A percentile compares a stretch with the other conserved stretches of the same genome.
Conservation (phyloP, 2,329 filamentous ascomycete genomes). For the Pseudogymnoascus sp. region DNA sequence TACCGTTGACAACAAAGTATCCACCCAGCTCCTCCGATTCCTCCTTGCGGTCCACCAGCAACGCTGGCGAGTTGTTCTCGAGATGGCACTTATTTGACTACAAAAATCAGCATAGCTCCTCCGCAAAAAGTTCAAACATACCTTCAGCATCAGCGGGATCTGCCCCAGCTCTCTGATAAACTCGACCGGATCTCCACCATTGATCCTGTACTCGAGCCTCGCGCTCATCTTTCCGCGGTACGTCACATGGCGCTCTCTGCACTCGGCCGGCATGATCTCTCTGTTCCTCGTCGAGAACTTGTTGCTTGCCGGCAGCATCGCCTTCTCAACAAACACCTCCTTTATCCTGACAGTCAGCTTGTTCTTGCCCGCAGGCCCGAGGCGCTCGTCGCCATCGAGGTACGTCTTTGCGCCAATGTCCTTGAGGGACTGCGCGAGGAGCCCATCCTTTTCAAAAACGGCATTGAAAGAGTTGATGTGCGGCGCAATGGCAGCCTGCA, state of each 20-base stretch:
- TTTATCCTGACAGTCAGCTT: constrained; percentile 70
- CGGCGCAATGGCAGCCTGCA: constrained; percentile 78
- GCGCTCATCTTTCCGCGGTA: constrained; percentile 83
- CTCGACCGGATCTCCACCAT: constrained; percentile 77
- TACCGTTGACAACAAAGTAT: constrained; percentile 96
- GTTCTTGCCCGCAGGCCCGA: constrained; percentile 56
- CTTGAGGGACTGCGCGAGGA: constrained; percentile 65
- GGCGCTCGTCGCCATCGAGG: constrained; percentile 69
- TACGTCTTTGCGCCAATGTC: constrained; percentile 89
- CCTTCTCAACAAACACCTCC: constrained; percentile 75
- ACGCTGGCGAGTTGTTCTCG: constrained; percentile 72
- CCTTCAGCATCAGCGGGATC: constrained; percentile 88
- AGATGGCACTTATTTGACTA: constrained; percentile 88
- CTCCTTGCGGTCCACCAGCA: constrained; percentile 80
- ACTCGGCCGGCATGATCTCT: constrained; percentile 85
- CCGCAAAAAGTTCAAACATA: constrained; percentile 31
- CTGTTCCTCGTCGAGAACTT: constrained; percentile 72
- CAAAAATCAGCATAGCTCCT: constrained; percentile 20
- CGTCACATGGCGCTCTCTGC: constrained; percentile 83
- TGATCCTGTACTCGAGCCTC: constrained; percentile 77
- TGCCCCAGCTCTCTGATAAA: constrained; percentile 78
- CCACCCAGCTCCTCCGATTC: constrained; percentile 94
- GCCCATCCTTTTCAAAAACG: constrained; percentile 66
- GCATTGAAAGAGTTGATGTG: constrained; percentile 96
- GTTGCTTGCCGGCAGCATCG: constrained; percentile 70